Evolutionary conservation across 129 eudicot genomes (phyloP), one percentile per base, ranked within the genome.

Genomic region (Tagetes patula): DNA sequence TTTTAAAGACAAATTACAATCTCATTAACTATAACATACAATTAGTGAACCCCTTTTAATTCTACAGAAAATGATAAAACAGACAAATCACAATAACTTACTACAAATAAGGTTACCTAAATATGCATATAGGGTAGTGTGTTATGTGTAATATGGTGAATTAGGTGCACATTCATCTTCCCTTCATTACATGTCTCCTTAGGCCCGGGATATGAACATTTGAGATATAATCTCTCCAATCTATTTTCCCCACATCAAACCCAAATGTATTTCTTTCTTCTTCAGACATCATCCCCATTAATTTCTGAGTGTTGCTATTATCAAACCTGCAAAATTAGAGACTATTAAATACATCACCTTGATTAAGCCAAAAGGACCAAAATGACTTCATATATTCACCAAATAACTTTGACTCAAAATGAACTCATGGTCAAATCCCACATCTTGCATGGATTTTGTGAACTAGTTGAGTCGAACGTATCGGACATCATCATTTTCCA

Each of bases 121-220:
- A 72, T 53, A 71, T 78, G 73, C 69, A 78, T 71, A 65, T 49
- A 62, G 67, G 64, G 70, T 68, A 36, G 50, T 56, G 50, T 68
- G 36, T 69, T n/a, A 69, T 6, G 42, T 53, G 43, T 77, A 36
- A 56, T 67, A 39, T 66, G 11, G 40, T 50, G n/a, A 62, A 34
- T 52, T 67, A 49, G 81, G 68, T 82, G 75, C 83, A 71, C 81
- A 75, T 81, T 48, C 94, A 79, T 79, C 98, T 87, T 67, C 96
- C 98, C 82, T 93, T 93, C 96, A 89, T 93, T 38, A 93, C 98
- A 87, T 93, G 98, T 80, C 82, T 90, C 83, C 98, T 89, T 73
- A 89, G 85, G 32, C 98, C 98, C 8, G 98, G 98, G 76, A 93
- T 89, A 73, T 93, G 98, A 59, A 93, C 83, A 78, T 87, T 93